Conservation (phyloP, 345 rosid genomes). For the Euphorbia peplus region DNA sequence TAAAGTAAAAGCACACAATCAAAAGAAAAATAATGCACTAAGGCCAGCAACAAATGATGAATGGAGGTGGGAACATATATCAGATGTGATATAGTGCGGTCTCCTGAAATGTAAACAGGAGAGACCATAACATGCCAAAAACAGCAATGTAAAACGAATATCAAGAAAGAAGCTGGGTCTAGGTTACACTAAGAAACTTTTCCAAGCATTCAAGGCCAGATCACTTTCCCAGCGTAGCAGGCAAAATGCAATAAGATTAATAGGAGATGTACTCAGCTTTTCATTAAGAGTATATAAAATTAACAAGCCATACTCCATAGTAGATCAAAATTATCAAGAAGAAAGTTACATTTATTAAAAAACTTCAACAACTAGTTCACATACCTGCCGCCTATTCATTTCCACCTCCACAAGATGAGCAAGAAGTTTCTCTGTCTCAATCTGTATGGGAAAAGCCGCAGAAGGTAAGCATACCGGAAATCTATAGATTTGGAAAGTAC, state of each 20-base stretch:
- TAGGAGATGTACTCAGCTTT: neutral
- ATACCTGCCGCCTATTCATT: constrained; percentile 84
- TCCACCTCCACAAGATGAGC: constrained; percentile 97
- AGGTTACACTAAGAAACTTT: neutral
- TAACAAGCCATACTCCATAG: neutral
- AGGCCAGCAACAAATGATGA: neutral
- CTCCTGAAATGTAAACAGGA: neutral
- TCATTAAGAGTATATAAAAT: neutral
- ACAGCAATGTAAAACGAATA: neutral
- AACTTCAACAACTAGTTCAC: neutral
- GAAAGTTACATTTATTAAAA: neutral
- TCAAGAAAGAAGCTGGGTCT: neutral
- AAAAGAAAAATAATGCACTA: neutral
- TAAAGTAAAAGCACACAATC: neutral
- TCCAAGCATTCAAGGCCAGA: neutral
- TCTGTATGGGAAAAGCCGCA: constrained; percentile 40
- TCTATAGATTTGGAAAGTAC: neutral
- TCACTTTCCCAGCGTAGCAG: neutral
- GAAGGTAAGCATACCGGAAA: constrained; percentile 18
- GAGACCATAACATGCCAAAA: neutral
- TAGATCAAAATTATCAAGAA: neutral
- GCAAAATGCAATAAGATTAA: neutral
- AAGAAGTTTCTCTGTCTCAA: constrained; percentile 95
- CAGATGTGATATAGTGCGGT: no score
- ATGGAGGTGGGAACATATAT: neutral